Conservation (phyloP, 1,284 basidiomycete species). For the Inonotus hispidus region DNA sequence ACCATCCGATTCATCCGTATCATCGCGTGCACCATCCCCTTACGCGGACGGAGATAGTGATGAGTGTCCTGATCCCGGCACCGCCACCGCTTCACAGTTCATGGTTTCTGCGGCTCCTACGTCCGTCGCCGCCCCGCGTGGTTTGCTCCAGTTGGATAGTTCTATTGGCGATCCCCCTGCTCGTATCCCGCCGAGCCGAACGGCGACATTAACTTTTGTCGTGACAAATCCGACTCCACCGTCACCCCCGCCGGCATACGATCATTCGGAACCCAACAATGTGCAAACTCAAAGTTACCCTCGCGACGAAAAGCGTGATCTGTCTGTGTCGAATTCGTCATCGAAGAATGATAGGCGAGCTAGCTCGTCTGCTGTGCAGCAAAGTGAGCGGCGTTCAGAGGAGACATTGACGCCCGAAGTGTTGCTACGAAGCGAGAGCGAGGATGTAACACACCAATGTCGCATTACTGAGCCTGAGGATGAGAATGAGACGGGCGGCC, state of each 20-base stretch:
- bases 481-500: not conserved
- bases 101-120: not conserved
- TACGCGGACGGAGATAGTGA: constrained; percentile 4
- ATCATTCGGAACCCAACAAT: constrained; percentile 2
- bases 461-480: not conserved
- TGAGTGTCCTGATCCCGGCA: constrained; percentile 2
- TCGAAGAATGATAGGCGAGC: not conserved
- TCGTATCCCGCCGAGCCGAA: constrained; percentile 31
- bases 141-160: constrained; percentile 19
- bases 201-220: constrained; percentile 26
- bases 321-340: not conserved
- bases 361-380: not conserved
- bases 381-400: constrained; percentile 9
- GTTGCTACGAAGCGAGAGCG: not conserved
- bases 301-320: constrained; percentile 11
- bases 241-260: constrained; percentile 44
- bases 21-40: constrained; percentile 19
- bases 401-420: constrained; percentile 15
- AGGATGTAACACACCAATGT: not conserved
- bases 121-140: not conserved
- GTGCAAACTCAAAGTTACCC: not conserved
- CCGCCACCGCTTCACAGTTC: constrained; percentile 9
- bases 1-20: constrained; percentile 29
- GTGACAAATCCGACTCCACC: constrained; percentile 33
- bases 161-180: constrained; percentile 15